Base-by-base conservation (phyloP, 345 rosid species). In the Brassica incana region DNA sequence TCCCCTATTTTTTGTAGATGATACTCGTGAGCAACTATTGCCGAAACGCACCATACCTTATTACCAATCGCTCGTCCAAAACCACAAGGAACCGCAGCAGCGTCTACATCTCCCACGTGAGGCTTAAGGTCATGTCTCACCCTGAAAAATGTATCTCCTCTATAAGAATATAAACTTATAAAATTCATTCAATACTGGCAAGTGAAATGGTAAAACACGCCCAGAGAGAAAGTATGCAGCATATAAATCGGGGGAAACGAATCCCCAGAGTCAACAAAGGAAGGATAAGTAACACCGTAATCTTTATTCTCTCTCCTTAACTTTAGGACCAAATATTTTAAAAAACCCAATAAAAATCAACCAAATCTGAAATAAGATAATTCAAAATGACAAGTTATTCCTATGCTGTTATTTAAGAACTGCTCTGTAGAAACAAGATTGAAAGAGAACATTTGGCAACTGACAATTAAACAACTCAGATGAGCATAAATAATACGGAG, bases 51-150 rank as follows among this genome's bases (percentile, higher is more conserved):
- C 4, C 79, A 73, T 67, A 91, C 97, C 94, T 91, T 91, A 67
- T 91, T 91, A 74, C 97, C 97, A 88, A 91, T 83, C 32, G 97
- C 91, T 63, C 92, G 91, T 54, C 92, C 97, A 71, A 91, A 88
- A 65, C 97, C 97, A 72, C 97, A 91, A 52, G 97, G 89, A 85
- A 91, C 97, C 33, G 94, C 97, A 72, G 90, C 92, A 78, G 87
- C 97, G 11, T 90, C 97, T 59, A 91, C 85, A 82, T 91, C 97
- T 67, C 97, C 97, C 73, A 91, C 91, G 20, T 85, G 77, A 67
- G 87, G 77, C 76, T 87, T 87, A 52, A 90, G 88, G 61, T 83
- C 85, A 86, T 80, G 81, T 79, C 88, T 85, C 50, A 88, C 92
- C 97, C 97, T 91, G 83, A 67, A 79, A 78, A 10, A 16, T 25